These are phyloP conservation scores for Curvularia lunata DNA, from an alignment of 2,329 filamentous ascomycete species.

Conservation along the genomic window DNA sequence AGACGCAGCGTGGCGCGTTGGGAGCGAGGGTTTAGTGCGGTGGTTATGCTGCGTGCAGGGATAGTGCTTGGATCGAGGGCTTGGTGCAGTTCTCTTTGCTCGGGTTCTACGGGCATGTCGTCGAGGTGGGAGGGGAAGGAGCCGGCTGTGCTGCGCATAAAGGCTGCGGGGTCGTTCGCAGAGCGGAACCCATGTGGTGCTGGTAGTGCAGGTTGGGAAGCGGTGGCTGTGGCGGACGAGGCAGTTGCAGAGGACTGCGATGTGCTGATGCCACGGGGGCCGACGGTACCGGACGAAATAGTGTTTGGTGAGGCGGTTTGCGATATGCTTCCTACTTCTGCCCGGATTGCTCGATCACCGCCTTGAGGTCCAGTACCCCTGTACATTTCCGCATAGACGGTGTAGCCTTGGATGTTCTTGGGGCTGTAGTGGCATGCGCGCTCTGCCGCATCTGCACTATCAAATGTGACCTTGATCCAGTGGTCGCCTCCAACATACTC, in stretches of 20 bases:
- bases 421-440: slow-evolving; percentile 56
- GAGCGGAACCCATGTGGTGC: slow-evolving; percentile 25
- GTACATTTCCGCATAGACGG: slow-evolving; percentile 57
- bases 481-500: slow-evolving; percentile 82
- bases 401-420: slow-evolving; percentile 55
- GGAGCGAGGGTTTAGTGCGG: slow-evolving; percentile 30
- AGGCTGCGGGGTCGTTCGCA: slow-evolving; percentile 25
- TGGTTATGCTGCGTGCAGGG: slow-evolving; percentile 25
- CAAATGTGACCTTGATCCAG: slow-evolving; percentile 74
- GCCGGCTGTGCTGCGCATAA: slow-evolving; percentile 26
- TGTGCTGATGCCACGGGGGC: slow-evolving; percentile 21
- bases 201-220: slow-evolving; percentile 27
- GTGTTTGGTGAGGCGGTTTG: slow-evolving; percentile 46
- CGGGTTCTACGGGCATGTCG: slow-evolving; percentile 16
- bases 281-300: slow-evolving; percentile 43
- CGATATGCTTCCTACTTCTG: slow-evolving; percentile 40
- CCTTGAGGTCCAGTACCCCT: slow-evolving; percentile 52
- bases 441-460: slow-evolving; percentile 57
- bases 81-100: slow-evolving; percentile 38
- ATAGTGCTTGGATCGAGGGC: slow-evolving; percentile 32
- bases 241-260: slow-evolving; percentile 48
- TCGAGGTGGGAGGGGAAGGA: slow-evolving; percentile 36
- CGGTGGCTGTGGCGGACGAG: slow-evolving; percentile 51
- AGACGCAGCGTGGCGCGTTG: slow-evolving; percentile 36
- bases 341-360: slow-evolving; percentile 52